Base-by-base conservation (phyloP, 768 basidiomycete genomes). In the Mycena alexandri region DNA sequence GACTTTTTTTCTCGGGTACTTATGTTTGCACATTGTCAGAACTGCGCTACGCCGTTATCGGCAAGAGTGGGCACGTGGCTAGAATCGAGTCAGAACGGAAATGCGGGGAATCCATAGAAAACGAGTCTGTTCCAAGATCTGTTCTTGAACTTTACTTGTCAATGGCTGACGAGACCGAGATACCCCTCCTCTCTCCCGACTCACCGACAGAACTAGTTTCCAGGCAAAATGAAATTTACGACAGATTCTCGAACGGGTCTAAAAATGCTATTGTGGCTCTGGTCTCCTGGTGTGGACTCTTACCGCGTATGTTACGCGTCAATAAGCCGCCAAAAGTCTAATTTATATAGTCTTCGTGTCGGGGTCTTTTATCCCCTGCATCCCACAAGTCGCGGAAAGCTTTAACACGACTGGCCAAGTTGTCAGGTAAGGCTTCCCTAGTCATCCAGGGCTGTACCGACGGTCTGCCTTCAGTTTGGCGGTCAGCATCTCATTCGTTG, bases 401-500 rank as follows among this genome's bases (percentile, higher is more conserved):
- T 68, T 82, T 6, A 22, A 74, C n/a, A 74, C 81, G 1, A 74
- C 78, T 1, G 60, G 65, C 9, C 56, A 73, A 21, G 71, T 79
- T 6, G 76, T 82, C 47, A 79, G 79, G 69, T 75, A 47, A 38
- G 14, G 10, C 59, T 24, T 72, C 56, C 2, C 17, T 3, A n/a
- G 7, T n/a, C 33, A n/a, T 47, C 44, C 19, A 25, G 3, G 16
- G 12, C 14, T 34, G 17, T 14, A 16, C 8, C 46, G 8, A 14
- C 17, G 17, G 8, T 19, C 9, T 13, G 14, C 43, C 36, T 38
- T 0, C 53, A 86, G 85, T 71, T 75, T 85, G 41, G 83, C 83
- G 13, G 80, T 89, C 5, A 86, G 86, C 54, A 64, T 88, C 7
- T 83, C 84, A 41, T 72, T 89, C 17, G 71, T 85, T 14, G 77